phyloP scores from a whole-genome alignment of 495 filamentous ascomycete species.

The Xylaria telfairii region DNA sequence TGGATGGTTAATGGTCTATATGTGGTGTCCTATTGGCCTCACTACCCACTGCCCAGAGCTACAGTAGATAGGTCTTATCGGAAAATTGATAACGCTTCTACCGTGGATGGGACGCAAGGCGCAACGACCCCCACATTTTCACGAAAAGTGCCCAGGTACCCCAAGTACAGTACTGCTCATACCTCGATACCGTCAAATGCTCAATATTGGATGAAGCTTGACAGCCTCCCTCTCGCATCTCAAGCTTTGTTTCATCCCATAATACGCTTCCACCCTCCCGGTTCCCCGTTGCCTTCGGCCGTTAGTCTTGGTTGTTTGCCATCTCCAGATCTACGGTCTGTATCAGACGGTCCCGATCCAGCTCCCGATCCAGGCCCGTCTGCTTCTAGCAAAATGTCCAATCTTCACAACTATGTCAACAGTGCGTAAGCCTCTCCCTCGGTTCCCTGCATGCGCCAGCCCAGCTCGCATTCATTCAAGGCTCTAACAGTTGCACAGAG shows the following conservation, averaged over 20 bases:
- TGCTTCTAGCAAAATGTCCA: constrained; percentile 35
- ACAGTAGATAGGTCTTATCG: no score
- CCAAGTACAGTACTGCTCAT: no score
- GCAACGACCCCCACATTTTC: no score
- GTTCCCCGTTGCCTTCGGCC: constrained; percentile 14
- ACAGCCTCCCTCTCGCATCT: background rate
- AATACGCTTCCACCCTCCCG: background rate
- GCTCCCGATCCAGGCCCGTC: background rate
- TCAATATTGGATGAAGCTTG: no score
- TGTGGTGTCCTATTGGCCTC: no score
- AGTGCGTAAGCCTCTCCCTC: constrained; percentile 33
- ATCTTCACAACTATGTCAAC: constrained; percentile 41
- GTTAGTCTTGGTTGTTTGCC: background rate
- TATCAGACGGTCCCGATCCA: background rate
- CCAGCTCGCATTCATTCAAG: background rate
- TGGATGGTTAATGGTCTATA: no score
- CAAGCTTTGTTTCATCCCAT: background rate
- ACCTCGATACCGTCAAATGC: no score
- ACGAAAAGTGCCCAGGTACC: no score
- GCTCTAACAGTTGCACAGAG: constrained; percentile 59
- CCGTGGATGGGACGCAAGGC: no score
- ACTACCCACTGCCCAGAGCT: no score
- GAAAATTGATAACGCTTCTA: no score
- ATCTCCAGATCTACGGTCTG: background rate
- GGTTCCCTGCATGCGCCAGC: background rate